Conservation (phyloP, 306 rosid species). For the Urtica urens region DNA sequence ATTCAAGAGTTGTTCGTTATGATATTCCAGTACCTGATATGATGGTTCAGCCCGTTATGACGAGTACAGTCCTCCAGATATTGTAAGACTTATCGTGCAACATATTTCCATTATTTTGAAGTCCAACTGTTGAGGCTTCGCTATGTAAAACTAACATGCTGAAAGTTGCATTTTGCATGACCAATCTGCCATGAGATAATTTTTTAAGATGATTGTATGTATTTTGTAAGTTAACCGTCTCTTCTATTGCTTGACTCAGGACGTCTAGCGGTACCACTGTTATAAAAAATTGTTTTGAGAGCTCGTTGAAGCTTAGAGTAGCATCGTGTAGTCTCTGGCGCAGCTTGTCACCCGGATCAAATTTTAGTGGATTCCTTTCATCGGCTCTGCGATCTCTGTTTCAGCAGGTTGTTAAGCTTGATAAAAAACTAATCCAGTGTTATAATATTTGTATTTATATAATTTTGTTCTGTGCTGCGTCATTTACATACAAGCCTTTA, state of each 20-base stretch:
- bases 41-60: conserved; percentile 52
- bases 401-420: conserved; percentile 48
- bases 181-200: background rate
- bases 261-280: conserved; percentile 24
- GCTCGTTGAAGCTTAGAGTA: conserved; percentile 50
- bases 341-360: conserved; percentile 33
- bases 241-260: conserved; percentile 20
- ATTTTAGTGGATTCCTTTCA: conserved; percentile 40
- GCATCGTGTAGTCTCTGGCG: conserved; percentile 57
- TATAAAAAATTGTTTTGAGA: conserved; percentile 38
- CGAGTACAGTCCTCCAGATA: conserved; percentile 56
- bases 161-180: too few relatives aligned
- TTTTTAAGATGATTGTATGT: background rate
- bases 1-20: conserved; percentile 30
- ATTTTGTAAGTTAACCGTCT: background rate
- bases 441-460: background rate
- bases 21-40: conserved; percentile 38
- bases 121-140: background rate
- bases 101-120: conserved; percentile 7
- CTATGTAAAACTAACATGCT: background rate
- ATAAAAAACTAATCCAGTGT: background rate
- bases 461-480: background rate
- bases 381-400: conserved; percentile 58
- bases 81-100: too few relatives aligned
- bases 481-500: background rate